These are phyloP conservation scores for Capsicum pubescens DNA, from an alignment of 257 asterid genomes.

Conservation along the genomic window DNA sequence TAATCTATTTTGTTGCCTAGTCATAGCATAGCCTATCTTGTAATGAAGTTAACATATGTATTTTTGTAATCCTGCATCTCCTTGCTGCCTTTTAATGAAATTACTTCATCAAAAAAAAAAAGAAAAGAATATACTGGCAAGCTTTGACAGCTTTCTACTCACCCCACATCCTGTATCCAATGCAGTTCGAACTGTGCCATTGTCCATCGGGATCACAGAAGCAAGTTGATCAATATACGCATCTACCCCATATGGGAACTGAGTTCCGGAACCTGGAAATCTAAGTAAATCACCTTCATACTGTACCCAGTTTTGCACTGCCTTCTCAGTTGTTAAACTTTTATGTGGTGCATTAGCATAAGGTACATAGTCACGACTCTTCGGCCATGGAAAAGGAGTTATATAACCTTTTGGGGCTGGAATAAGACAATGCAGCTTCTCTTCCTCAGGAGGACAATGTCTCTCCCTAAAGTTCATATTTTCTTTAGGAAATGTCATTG, in stretches of 20 bases:
- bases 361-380: slow-evolving; percentile 37
- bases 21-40: background rate
- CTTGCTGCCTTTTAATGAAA: background rate
- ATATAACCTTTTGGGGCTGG: slow-evolving; percentile 41
- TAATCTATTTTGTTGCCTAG: slow-evolving; percentile 8
- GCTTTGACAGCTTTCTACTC: slow-evolving; percentile 21
- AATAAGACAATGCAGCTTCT: slow-evolving; percentile 40
- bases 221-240: slow-evolving; percentile 41
- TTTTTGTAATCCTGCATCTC: slow-evolving; percentile 20
- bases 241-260: slow-evolving; percentile 38
- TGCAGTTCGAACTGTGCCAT: slow-evolving; percentile 40
- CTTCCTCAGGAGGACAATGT: slow-evolving; percentile 37
- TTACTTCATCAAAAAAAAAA: background rate
- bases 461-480: slow-evolving; percentile 38
- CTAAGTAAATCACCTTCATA: slow-evolving; percentile 33
- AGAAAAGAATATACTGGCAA: background rate
- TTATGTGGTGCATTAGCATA: slow-evolving; percentile 36
- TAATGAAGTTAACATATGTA: background rate
- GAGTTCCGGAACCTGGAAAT: slow-evolving; percentile 38
- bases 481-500: slow-evolving; percentile 37
- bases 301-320: slow-evolving; percentile 38
- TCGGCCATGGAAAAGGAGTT: slow-evolving; percentile 39
- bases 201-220: slow-evolving; percentile 40
- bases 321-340: slow-evolving; percentile 39
- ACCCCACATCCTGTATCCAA: slow-evolving; percentile 42